Evolutionary conservation across 306 rosid genomes (phyloP), one percentile per base, ranked within the genome.

Genomic region (Casuarina cunninghamiana): DNA sequence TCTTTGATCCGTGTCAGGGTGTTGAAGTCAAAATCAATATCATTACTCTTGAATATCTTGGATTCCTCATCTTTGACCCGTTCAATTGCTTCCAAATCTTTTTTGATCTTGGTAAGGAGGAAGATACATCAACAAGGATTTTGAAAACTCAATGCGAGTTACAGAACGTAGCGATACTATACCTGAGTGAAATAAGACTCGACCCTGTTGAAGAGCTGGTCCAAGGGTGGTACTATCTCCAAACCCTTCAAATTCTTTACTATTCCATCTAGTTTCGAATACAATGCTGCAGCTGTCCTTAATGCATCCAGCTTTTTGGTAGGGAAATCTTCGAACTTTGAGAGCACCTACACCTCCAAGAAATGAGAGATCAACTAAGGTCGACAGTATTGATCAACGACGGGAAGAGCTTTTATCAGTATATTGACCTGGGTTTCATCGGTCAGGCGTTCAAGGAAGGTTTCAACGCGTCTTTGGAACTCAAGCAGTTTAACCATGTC

Each of bases 341-440:
- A 41, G 19, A 41, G 53, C 16, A 4, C 65, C 65, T 58, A 58
- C 65, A 26, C 65, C 65, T 58, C 26, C 3, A 58, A 58, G 12
- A 58, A 9, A 4, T 58, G 65, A 58, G n/a, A 26, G 26, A 19
- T 3, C 26, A 53, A 58, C 65, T 26, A 58, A 17, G 65, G 65
- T 58, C 4, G 39, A 26, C 65, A 58, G 26, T 58, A 26, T 5
- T 6, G 60, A 54, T 17, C 2, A 5, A 54, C n/a, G 39, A 9
- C 26, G 10, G 3, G 21, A 26, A 26, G 32, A 26, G 32, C 32
- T 21, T 7, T 57, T n/a, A 1, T 57, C 3, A 58, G 65, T 26
- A 58, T 58, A 21, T 58, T 50, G 21, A 84, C 84, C 82, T 84
- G 84, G 12, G 82, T 60, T 66, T 84, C 87, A 75, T 84, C 87